Percentiles rank a stretch among this genome's conserved stretches.
Conservation (phyloP, 176 grass and related monocot species). For the Lolium rigidum region DNA sequence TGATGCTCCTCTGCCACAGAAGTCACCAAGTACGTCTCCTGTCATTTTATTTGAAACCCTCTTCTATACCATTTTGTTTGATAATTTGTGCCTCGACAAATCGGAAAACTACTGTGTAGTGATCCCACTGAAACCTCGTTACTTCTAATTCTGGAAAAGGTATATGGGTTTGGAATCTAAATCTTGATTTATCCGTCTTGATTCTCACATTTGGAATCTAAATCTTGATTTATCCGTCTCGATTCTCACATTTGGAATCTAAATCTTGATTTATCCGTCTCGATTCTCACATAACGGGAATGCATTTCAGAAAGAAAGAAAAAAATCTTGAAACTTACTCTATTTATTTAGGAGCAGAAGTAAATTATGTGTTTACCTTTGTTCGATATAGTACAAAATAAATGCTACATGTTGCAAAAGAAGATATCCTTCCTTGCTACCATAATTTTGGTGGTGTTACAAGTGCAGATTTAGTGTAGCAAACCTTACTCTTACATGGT, state of each 20-base stretch:
- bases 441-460: conserved; percentile 10
- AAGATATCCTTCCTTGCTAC: conserved; percentile 7
- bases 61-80: conserved; percentile 16
- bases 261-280: conserved; percentile 22
- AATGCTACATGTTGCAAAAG: neutral
- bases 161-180: conserved; percentile 17
- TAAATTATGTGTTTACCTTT: neutral
- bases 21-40: conserved; percentile 64
- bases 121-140: conserved; percentile 18
- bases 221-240: conserved; percentile 18
- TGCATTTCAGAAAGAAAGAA: conserved; percentile 16
- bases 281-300: neutral
- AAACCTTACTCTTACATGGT: neutral
- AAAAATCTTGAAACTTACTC: neutral
- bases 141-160: conserved; percentile 34
- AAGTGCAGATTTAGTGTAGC: neutral
- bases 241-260: neutral
- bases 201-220: neutral
- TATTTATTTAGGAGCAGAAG: neutral
- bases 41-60: conserved; percentile 3
- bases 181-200: conserved; percentile 15
- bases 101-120: conserved; percentile 4
- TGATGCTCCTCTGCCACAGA: conserved; percentile 54
- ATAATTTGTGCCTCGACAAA: conserved; percentile 12
- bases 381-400: neutral